Evolutionary conservation across 768 basidiomycete species (phyloP).

Genomic region (Hericium rajendrae): DNA sequence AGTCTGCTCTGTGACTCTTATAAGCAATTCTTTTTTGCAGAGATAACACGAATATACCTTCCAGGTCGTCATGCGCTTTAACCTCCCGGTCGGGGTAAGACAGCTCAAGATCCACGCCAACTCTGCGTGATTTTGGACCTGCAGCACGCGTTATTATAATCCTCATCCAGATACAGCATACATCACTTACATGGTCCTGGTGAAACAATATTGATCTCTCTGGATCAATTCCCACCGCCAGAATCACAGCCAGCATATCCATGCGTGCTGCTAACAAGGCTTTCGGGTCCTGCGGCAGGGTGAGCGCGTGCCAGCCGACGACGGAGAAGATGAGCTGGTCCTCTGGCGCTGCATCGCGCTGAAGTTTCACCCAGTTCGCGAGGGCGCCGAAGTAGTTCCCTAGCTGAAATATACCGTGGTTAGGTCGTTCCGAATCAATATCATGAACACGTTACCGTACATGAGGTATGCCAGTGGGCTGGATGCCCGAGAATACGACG

Average conservation of each 20-base stretch:
- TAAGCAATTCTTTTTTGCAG: background rate
- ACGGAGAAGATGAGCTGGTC: slow-evolving; percentile 76
- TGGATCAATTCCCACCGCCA: slow-evolving; percentile 82
- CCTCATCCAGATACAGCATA: background rate
- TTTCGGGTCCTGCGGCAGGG: slow-evolving; percentile 77
- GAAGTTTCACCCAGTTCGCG: slow-evolving; percentile 80
- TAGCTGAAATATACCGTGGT: slow-evolving; percentile 39
- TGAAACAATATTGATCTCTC: slow-evolving; percentile 67
- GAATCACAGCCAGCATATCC: slow-evolving; percentile 73
- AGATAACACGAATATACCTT: slow-evolving; percentile 45
- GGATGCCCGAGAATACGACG: slow-evolving; percentile 78
- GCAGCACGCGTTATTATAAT: background rate
- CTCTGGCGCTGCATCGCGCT: slow-evolving; percentile 44
- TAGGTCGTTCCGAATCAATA: background rate
- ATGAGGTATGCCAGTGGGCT: slow-evolving; percentile 88
- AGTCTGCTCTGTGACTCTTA: slow-evolving; percentile 54
- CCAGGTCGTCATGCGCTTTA: slow-evolving; percentile 94
- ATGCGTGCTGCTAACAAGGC: slow-evolving; percentile 49
- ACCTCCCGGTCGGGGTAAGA: slow-evolving; percentile 69
- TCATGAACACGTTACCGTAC: slow-evolving; percentile 31
- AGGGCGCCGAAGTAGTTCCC: slow-evolving; percentile 92
- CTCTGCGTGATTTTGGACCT: slow-evolving; percentile 83
- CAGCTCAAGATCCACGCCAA: slow-evolving; percentile 87
- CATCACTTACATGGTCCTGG: slow-evolving; percentile 70
- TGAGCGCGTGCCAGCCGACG: slow-evolving; percentile 92